Conservation (phyloP, 805 yeast genomes). For the Myxozyma nipponensis region DNA sequence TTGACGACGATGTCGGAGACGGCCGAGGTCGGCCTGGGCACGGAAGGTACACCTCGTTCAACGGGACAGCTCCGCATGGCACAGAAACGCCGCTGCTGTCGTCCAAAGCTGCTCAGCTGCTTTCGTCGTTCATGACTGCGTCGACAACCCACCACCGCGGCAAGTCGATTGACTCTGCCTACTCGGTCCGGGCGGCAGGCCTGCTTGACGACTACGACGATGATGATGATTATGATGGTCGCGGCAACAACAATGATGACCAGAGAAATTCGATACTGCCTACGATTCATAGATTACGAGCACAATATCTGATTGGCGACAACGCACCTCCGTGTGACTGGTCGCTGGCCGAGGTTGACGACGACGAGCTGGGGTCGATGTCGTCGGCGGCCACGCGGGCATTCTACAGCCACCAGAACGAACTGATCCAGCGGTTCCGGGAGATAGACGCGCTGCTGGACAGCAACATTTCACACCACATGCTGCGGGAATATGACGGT, state of each 20-base stretch:
- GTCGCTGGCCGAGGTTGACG: conserved; percentile 34
- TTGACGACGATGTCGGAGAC: neutral
- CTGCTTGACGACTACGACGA: neutral
- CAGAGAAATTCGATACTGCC: conserved; percentile 13
- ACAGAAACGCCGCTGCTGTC: neutral
- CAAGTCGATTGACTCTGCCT: conserved; percentile 5
- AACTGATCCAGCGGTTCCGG: conserved; percentile 50
- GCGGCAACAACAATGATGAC: conserved; percentile 1
- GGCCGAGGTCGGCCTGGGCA: too few species aligned
- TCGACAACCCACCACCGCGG: conserved; percentile 18
- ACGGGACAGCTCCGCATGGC: neutral
- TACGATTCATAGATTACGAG: conserved; percentile 45
- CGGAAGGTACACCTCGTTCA: too few species aligned
- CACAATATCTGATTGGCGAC: conserved; percentile 47
- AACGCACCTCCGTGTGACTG: conserved; percentile 43
- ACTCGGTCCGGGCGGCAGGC: neutral
- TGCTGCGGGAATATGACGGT: conserved; percentile 54
- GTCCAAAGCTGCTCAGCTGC: conserved; percentile 5
- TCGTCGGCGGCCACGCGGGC: conserved; percentile 36
- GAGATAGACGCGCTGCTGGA: conserved; percentile 66
- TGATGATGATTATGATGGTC: neutral
- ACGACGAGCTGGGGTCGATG: conserved; percentile 29
- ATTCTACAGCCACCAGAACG: conserved; percentile 60
- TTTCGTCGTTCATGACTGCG: conserved; percentile 13
- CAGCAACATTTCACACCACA: conserved; percentile 61